These are phyloP conservation scores for Candida suzukii DNA, from an alignment of 805 yeast genomes.

Conservation along the genomic window DNA sequence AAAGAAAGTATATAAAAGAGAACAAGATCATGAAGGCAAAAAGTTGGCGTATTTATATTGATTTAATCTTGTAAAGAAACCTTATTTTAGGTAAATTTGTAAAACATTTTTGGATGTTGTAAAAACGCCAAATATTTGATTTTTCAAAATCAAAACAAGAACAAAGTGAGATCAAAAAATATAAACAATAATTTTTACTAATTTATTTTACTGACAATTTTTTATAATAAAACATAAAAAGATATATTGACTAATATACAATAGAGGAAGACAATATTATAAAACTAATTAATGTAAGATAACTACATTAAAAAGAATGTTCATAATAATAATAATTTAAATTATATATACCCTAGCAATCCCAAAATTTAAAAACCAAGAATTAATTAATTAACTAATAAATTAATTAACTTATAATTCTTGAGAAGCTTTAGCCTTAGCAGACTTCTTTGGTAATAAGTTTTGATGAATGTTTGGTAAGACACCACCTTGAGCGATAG, in stretches of 20 bases:
- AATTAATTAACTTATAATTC: constrained; percentile 36
- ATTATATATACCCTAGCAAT: not conserved
- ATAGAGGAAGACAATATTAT: not conserved
- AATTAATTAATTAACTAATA: not conserved
- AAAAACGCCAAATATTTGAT: too few relatives aligned
- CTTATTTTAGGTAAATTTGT: too few relatives aligned
- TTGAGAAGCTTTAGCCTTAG: constrained; percentile 50
- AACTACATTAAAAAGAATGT: not conserved
- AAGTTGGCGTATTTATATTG: not conserved
- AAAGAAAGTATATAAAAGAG: not conserved
- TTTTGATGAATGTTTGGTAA: constrained; percentile 94
- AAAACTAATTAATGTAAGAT: too few relatives aligned
- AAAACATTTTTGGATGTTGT: too few relatives aligned
- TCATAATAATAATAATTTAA: not conserved
- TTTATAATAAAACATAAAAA: not conserved
- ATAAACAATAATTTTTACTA: too few relatives aligned
- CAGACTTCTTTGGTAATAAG: constrained; percentile 64
- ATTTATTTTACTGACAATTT: too few relatives aligned
- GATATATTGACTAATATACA: constrained; percentile 1
- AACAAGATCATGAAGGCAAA: not conserved
- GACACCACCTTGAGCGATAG: constrained; percentile 99
- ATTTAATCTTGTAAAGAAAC: too few relatives aligned
- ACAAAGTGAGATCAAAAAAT: too few relatives aligned
- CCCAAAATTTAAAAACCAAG: not conserved
- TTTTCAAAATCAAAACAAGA: too few relatives aligned